phyloP scores from a whole-genome alignment of 768 basidiomycete genomes.

The Zangia roseola region DNA sequence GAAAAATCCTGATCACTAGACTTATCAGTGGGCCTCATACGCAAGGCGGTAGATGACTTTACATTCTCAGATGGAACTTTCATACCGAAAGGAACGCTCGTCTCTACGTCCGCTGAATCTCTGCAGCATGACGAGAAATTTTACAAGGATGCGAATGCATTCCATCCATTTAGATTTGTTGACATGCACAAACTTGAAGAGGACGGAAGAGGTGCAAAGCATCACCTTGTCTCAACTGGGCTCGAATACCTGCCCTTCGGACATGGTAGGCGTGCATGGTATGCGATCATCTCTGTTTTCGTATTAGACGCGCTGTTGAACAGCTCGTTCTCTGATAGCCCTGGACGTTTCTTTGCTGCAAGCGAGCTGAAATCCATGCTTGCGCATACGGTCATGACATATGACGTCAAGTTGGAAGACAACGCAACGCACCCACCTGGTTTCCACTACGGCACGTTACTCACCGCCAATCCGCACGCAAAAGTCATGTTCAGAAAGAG shows the following conservation, averaged over 20 bases:
- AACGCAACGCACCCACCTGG: not conserved
- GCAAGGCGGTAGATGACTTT: constrained; percentile 30
- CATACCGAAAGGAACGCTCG: constrained; percentile 29
- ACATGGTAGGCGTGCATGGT: constrained; percentile 22
- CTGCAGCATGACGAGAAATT: constrained; percentile 14
- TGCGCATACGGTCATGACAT: constrained; percentile 38
- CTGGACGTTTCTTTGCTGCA: constrained; percentile 40
- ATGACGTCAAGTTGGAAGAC: constrained; percentile 9
- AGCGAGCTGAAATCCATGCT: constrained; percentile 44
- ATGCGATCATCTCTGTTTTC: constrained; percentile 6
- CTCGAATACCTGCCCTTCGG: constrained; percentile 39
- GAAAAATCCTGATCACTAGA: not conserved
- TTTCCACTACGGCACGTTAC: not conserved
- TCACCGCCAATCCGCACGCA: not conserved
- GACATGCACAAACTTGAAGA: constrained; percentile 34
- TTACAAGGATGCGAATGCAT: constrained; percentile 34
- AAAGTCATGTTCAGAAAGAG: constrained; percentile 9
- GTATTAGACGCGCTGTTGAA: too few relatives aligned
- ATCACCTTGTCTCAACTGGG: constrained; percentile 35
- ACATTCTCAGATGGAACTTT: constrained; percentile 38
- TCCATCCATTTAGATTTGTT: constrained; percentile 50
- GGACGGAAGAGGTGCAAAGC: constrained; percentile 33
- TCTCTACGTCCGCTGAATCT: constrained; percentile 22
- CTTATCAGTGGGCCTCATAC: constrained; percentile 24
- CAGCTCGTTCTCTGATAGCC: not conserved